Conservation (phyloP, 345 rosid species). For the Rubroshorea leprosula region DNA sequence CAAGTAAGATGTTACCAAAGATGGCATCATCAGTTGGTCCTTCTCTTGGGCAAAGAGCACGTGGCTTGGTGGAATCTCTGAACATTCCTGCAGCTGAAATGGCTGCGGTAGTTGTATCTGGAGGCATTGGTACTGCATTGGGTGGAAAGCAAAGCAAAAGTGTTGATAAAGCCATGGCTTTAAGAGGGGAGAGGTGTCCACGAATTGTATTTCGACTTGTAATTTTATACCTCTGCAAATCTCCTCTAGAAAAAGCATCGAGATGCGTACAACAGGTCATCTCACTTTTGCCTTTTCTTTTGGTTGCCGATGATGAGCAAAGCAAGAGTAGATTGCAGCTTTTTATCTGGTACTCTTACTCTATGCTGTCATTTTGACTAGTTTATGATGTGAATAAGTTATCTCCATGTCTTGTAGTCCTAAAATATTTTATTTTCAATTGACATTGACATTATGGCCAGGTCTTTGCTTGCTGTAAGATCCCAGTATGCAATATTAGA, state of each 20-base stretch:
- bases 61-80: slow-evolving; percentile 89
- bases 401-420: slow-evolving; percentile 11
- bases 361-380: neutral
- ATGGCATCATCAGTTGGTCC: slow-evolving; percentile 51
- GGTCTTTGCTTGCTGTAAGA: slow-evolving; percentile 77
- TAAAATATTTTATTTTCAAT: slow-evolving; percentile 15
- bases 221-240: slow-evolving; percentile 66
- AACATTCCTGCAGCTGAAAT: slow-evolving; percentile 98
- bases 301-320: slow-evolving; percentile 82
- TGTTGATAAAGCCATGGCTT: slow-evolving; percentile 88
- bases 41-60: slow-evolving; percentile 92
- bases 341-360: slow-evolving; percentile 82
- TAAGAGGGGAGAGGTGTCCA: slow-evolving; percentile 91
- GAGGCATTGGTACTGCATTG: slow-evolving; percentile 88
- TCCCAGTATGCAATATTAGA: slow-evolving; percentile 71
- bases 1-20: slow-evolving; percentile 55
- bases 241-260: slow-evolving; percentile 83
- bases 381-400: neutral
- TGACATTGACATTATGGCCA: slow-evolving; percentile 22
- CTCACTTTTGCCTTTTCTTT: slow-evolving; percentile 71
- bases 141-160: slow-evolving; percentile 72
- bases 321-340: slow-evolving; percentile 85
- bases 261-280: slow-evolving; percentile 78
- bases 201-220: slow-evolving; percentile 82
- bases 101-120: slow-evolving; percentile 98